Base-by-base conservation (phyloP, 202 grass and related monocot species). In the Elaeis oleifera region DNA sequence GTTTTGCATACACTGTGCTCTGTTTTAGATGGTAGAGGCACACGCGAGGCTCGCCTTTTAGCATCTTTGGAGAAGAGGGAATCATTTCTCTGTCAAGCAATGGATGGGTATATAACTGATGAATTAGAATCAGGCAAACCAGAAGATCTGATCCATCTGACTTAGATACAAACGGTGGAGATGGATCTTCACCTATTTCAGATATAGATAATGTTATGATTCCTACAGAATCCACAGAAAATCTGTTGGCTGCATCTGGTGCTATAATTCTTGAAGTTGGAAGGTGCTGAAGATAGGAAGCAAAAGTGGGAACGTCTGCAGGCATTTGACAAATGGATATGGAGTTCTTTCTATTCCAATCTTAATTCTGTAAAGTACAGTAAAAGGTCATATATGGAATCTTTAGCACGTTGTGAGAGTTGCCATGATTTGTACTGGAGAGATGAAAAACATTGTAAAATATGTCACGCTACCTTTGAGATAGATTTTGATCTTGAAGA, bases 381-480 rank as follows among this genome's bases (percentile, higher is more conserved):
- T 78, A 94, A 84, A 60, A 89, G 77, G 29, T 87, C 82, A 79
- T 84, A 89, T 66, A 81, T 70, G 67, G 94, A 99, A 59, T 86
- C 82, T 70, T 78, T 85, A n/a, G 72, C 82, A 60, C 80, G 44
- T 60, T 99, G 94, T 79, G 84, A 82, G 72, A 79, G 75, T 76
- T 99, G 94, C 67, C 85, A 87, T 84, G 85, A 99, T 79, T 81
- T 99, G 54, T 99, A 86, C 54, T 99, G 94, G 94, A 86, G 85
- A 83, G 94, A 99, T 74, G 94, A 94, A 78, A 99, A 94, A 53
- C 94, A 99, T 81, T 99, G 94, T 57, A 92, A 89, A 74, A 84
- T 78, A 78, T 99, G 94, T 58, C 94, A 99, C 64, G 77, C 82
- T 58, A 99, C 88, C 48, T 99, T 99, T 50, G 85, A 99, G 64